Percentiles rank a stretch among this genome's conserved stretches.
phyloP scores from a whole-genome alignment of 208 protist species.

The Strigomonas galati region DNA sequence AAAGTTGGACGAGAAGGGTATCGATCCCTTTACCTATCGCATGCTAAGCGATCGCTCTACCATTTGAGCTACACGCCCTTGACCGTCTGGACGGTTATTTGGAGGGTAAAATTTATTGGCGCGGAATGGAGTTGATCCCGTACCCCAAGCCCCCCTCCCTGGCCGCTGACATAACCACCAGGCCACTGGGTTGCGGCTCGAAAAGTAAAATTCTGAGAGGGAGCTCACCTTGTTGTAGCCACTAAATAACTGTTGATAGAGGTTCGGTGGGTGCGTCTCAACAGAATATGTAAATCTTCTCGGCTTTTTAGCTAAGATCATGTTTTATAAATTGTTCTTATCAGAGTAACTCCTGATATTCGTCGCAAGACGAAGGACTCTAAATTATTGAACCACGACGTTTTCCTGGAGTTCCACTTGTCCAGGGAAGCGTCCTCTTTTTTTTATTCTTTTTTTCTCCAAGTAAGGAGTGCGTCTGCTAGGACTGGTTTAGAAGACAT shows the following conservation, averaged over 20 bases:
- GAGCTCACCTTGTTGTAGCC: too few species aligned
- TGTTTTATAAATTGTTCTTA: conserved; percentile 78
- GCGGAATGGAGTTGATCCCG: too few species aligned
- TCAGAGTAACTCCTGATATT: conserved; percentile 78
- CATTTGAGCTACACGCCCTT: conserved; percentile 91
- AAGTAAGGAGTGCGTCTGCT: too few species aligned
- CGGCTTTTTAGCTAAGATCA: conserved; percentile 80
- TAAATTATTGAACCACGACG: conserved; percentile 22
- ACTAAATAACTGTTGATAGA: too few species aligned
- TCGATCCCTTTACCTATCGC: conserved; percentile 92
- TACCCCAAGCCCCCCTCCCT: too few species aligned
- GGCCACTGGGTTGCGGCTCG: too few species aligned
- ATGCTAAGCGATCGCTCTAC: conserved; percentile 93
- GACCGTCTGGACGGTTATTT: background rate
- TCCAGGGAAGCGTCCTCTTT: conserved; percentile 24
- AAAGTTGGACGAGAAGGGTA: conserved; percentile 88
- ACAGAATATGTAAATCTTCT: conserved; percentile 39
- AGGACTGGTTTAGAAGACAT: too few species aligned
- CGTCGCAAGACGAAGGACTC: conserved; percentile 31
- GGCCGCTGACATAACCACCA: too few species aligned
- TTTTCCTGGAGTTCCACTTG: conserved; percentile 57
- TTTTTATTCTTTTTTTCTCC: conserved; percentile 14
- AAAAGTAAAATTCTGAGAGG: too few species aligned
- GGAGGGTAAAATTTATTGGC: background rate
- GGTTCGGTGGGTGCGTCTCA: too few species aligned